Conservation (phyloP, 1,284 basidiomycete species). For the Pterulicium gracile region DNA sequence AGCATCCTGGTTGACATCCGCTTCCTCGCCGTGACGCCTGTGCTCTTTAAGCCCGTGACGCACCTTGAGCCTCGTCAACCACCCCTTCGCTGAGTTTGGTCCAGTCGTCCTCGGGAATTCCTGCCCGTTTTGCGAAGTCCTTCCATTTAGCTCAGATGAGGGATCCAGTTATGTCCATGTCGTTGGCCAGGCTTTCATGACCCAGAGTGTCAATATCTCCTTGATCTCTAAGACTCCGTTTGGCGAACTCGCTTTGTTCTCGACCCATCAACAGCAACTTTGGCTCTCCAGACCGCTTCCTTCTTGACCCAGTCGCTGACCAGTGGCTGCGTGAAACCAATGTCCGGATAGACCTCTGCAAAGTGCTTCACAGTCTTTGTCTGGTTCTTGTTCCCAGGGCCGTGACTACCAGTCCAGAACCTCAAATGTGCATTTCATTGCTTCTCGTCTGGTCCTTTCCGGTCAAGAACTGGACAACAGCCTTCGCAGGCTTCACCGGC, state of each 20-base stretch:
- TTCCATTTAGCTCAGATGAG: slow-evolving; percentile 17
- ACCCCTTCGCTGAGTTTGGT: slow-evolving; percentile 20
- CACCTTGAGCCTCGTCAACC: slow-evolving; percentile 18
- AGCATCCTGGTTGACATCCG: slow-evolving; percentile 11
- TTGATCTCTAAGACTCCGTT: slow-evolving; percentile 21
- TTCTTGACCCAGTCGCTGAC: slow-evolving; percentile 16
- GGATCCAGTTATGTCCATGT: slow-evolving; percentile 17
- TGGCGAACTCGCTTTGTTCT: too few species aligned
- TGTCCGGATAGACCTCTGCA: slow-evolving; percentile 15
- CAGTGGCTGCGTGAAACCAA: slow-evolving; percentile 15
- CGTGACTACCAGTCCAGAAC: slow-evolving; percentile 19
- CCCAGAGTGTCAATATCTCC: slow-evolving; percentile 22
- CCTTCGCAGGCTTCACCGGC: background rate
- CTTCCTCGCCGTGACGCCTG: slow-evolving; percentile 23
- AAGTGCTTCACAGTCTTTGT: slow-evolving; percentile 17
- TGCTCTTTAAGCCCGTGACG: slow-evolving; percentile 15
- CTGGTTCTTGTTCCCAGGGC: slow-evolving; percentile 17
- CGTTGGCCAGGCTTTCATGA: slow-evolving; percentile 18
- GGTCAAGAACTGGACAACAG: slow-evolving; percentile 7
- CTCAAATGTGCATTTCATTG: slow-evolving; percentile 16
- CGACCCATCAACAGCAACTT: too few species aligned
- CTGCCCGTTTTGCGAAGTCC: slow-evolving; percentile 15
- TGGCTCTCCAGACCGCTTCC: too few species aligned
- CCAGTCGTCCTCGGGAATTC: slow-evolving; percentile 16
- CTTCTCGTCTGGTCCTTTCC: slow-evolving; percentile 15